Evolutionary conservation across 805 yeast genomes (phyloP).

Genomic region (Nakazawaea molendinolei): DNA sequence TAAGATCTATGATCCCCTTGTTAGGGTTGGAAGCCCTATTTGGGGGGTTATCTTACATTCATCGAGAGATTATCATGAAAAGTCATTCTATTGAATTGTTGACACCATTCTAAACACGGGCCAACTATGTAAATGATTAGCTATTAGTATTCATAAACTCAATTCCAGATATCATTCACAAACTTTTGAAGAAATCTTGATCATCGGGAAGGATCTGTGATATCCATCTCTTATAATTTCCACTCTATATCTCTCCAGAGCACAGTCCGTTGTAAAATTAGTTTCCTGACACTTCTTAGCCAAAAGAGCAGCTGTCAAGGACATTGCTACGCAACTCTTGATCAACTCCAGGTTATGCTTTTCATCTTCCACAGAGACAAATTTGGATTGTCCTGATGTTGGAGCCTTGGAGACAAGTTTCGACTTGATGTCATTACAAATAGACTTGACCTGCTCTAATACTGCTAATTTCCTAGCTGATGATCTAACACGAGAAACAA

Average conservation of each 20-base stretch:
- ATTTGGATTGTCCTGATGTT: constrained; percentile 22
- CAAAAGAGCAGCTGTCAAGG: constrained; percentile 15
- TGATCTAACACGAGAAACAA: neutral
- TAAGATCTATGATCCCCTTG: too few relatives aligned
- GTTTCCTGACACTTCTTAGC: constrained; percentile 10
- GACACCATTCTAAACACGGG: too few relatives aligned
- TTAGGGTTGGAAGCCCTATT: too few relatives aligned
- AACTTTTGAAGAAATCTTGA: too few relatives aligned
- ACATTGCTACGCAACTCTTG: constrained; percentile 25
- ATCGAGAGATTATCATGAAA: too few relatives aligned
- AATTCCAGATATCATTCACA: too few relatives aligned
- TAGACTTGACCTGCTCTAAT: constrained; percentile 14
- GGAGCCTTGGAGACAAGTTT: constrained; percentile 16
- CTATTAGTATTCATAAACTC: too few relatives aligned
- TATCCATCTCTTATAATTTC: constrained; percentile 25
- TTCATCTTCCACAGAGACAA: constrained; percentile 19
- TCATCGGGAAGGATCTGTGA: constrained; percentile 42
- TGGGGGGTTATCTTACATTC: too few relatives aligned
- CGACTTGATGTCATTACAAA: constrained; percentile 13
- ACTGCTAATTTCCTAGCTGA: constrained; percentile 13
- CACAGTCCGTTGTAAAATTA: constrained; percentile 12
- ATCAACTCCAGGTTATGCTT: constrained; percentile 12
- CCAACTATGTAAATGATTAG: too few relatives aligned
- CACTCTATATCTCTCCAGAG: constrained; percentile 14
- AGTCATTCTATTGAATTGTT: too few relatives aligned